Percentiles rank a stretch among this genome's conserved stretches.
Conservation (phyloP, 169 alveolate genomes). For the Cyclospora cayetanensis region DNA sequence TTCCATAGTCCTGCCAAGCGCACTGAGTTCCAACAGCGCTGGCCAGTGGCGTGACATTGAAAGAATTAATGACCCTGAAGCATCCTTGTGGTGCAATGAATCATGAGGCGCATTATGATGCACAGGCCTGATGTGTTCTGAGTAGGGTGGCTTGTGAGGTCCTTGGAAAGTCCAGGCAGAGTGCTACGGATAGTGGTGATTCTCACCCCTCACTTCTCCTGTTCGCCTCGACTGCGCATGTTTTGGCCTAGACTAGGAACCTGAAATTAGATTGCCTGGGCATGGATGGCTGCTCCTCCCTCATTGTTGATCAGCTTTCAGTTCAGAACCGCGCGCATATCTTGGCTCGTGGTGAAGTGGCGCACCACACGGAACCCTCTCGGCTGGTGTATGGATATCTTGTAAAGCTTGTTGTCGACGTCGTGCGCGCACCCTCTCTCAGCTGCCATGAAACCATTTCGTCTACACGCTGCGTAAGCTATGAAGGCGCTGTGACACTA, state of each 20-base stretch:
- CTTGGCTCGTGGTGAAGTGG: conserved; percentile 62
- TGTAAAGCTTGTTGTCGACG: conserved; percentile 64
- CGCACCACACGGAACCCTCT: conserved; percentile 62
- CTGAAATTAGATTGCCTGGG: conserved; percentile 48
- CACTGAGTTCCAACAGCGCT: conserved; percentile 62
- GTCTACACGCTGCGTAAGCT: conserved; percentile 63
- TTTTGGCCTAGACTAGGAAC: conserved; percentile 48
- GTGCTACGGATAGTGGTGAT: not conserved
- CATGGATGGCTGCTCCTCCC: conserved; percentile 54
- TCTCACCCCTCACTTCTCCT: not conserved
- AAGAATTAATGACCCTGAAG: conserved; percentile 52
- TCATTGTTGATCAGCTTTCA: conserved; percentile 61
- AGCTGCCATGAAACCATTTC: conserved; percentile 62
- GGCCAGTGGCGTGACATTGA: conserved; percentile 62
- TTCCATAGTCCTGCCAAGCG: conserved; percentile 39
- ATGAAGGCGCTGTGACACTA: conserved; percentile 61
- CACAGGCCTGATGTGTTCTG: not conserved
- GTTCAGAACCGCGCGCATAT: conserved; percentile 62
- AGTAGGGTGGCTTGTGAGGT: too few species aligned
- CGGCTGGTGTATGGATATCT: conserved; percentile 52
- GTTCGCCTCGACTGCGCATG: not conserved
- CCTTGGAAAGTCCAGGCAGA: not conserved
- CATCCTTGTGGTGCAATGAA: conserved; percentile 8
- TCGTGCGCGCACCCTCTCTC: conserved; percentile 50
- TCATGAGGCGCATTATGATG: not conserved